Evolutionary conservation across 1,139 yeast genomes (phyloP), one percentile per base, ranked within the genome.

Genomic region (Blastobotrys capitulatus): DNA sequence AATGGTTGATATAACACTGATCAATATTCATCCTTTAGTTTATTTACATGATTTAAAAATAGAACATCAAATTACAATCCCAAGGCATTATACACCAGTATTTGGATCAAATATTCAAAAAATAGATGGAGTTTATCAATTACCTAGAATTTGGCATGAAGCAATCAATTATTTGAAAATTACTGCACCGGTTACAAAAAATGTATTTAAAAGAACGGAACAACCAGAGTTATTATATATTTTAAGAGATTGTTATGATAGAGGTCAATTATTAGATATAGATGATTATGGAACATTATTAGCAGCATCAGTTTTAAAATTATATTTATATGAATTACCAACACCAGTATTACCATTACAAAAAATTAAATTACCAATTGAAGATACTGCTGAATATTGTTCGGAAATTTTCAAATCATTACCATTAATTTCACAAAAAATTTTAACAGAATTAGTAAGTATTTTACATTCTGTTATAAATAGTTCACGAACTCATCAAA

Each of bases 21-120:
- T 92, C 49, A 83, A 90, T 57, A 83, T 92, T 44, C 85, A 94
- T 1, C 75, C 89, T 37, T 79, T 80, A 45, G 86, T 88, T 3
- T 89, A 87, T 59, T 58, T 76, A 18, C 78, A 79, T 57, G 84
- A 83, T 59, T 52, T 60, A 35, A 60, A 61, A 48, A 53, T 60
- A 4, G 68, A 65, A 49, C 54, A 54, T 13, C 47, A 46, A 18
- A 62, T 68, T 48, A 64, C 68, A 1, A 59, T 69, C 9, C 73
- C 73, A 9, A 59, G 65, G 36, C 71, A 67, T 44, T 58, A 57
- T 44, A 54, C 49, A n/a, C 69, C 68, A 2, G 58, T 65, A 15
- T 69, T 68, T 57, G 72, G 70, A 9, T 57, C 54, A 29, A 64
- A 63, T 5, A 47, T 67, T 15, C 56, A 45, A 38, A 29, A 31